Evolutionary conservation across 257 asterid species (phyloP).

Genomic region (Solanum paucissectum): DNA sequence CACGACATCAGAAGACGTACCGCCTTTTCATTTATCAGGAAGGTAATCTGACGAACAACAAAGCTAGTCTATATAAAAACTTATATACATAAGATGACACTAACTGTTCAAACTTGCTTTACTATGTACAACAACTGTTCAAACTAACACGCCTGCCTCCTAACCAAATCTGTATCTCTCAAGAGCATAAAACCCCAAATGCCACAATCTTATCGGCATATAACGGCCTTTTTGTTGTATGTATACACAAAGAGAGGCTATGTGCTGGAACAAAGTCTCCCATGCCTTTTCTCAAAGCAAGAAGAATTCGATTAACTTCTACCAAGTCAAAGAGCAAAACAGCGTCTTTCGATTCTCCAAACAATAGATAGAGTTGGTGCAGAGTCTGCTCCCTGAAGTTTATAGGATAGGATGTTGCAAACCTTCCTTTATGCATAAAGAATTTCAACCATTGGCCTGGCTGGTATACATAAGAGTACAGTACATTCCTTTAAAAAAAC

Average conservation of each 20-base stretch:
- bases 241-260: not conserved
- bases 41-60: not conserved
- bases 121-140: not conserved
- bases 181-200: not conserved
- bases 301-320: not conserved
- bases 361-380: not conserved
- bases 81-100: not conserved
- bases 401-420: not conserved
- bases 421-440: not conserved
- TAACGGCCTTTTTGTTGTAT: not conserved
- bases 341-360: not conserved
- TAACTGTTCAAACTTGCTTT: not conserved
- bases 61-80: not conserved
- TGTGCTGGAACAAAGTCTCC: not conserved
- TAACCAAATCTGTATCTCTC: not conserved
- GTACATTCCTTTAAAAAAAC: not conserved
- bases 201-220: not conserved
- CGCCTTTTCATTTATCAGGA: not conserved
- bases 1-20: not conserved
- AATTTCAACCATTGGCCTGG: not conserved
- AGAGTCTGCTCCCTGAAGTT: not conserved
- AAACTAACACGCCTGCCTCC: not conserved
- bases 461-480: not conserved
- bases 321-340: not conserved
- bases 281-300: not conserved